Evolutionary conservation across 768 basidiomycete genomes (phyloP).

Genomic region (Termitomyces sp.): DNA sequence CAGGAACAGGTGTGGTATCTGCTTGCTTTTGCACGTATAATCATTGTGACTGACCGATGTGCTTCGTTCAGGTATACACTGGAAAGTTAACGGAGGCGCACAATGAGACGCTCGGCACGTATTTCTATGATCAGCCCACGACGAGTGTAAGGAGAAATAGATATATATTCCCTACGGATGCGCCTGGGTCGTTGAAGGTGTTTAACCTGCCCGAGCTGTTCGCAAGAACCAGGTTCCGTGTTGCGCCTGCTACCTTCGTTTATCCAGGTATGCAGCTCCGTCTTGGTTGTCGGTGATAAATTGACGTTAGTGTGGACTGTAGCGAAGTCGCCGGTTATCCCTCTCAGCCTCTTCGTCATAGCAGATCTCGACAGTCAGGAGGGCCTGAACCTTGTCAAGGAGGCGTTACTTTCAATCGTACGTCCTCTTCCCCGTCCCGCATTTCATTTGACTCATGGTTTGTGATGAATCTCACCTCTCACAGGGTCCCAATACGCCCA

Average conservation of each 20-base stretch:
- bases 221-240: constrained; percentile 38
- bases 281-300: neutral
- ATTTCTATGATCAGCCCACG: constrained; percentile 88
- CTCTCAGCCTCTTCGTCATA: constrained; percentile 60
- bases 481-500: constrained; percentile 42
- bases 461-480: neutral
- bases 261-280: constrained; percentile 50
- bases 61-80: constrained; percentile 48
- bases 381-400: constrained; percentile 57
- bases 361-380: constrained; percentile 70
- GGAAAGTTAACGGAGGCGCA: constrained; percentile 54
- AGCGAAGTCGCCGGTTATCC: constrained; percentile 30
- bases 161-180: constrained; percentile 58
- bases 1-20: constrained; percentile 61
- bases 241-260: constrained; percentile 46
- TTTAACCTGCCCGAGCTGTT: constrained; percentile 56
- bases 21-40: neutral
- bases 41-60: neutral
- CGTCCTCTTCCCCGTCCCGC: constrained; percentile 15
- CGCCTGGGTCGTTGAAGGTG: constrained; percentile 46
- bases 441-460: too few species aligned
- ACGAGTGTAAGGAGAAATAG: constrained; percentile 69
- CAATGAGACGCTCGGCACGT: constrained; percentile 52
- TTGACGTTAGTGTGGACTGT: neutral
- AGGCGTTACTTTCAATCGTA: constrained; percentile 67